phyloP scores from a whole-genome alignment of 2,329 filamentous ascomycete genomes.

The Fusarium sp. region DNA sequence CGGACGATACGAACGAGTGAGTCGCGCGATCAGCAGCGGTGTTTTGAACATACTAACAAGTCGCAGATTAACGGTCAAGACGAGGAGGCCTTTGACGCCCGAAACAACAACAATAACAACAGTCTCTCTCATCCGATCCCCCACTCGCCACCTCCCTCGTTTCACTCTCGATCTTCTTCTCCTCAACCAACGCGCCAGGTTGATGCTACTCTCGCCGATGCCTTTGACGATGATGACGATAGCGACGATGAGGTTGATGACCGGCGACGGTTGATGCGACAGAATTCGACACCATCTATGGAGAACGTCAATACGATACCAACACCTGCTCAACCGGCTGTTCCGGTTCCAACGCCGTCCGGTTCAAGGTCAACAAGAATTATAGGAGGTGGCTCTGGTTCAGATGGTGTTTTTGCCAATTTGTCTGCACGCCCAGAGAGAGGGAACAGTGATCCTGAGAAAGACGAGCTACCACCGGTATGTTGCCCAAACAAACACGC shows the following conservation, averaged over 20 bases:
- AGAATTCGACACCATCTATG: constrained; percentile 54
- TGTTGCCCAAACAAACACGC: constrained; percentile 50
- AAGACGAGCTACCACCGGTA: constrained; percentile 94
- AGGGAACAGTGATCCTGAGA: constrained; percentile 77
- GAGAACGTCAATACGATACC: constrained; percentile 33
- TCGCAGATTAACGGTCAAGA: constrained; percentile 67
- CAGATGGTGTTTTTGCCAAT: constrained; percentile 97
- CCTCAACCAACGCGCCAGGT: constrained; percentile 58
- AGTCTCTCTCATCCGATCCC: constrained; percentile 53
- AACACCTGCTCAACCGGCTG: constrained; percentile 19
- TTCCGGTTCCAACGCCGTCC: constrained; percentile 41
- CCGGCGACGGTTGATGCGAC: constrained; percentile 84
- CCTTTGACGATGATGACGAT: constrained; percentile 86
- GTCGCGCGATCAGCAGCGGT: constrained; percentile 25
- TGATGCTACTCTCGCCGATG: constrained; percentile 87
- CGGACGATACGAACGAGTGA: constrained; percentile 67
- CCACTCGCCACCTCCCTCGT: constrained; percentile 80
- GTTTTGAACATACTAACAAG: constrained; percentile 14
- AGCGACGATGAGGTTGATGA: constrained; percentile 79
- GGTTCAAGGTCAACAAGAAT: constrained; percentile 56
- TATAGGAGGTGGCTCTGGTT: constrained; percentile 78
- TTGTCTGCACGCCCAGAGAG: constrained; percentile 88
- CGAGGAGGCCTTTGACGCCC: constrained; percentile 58
- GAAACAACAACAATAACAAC: constrained; percentile 36
- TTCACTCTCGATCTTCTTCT: constrained; percentile 82